Percentiles rank a stretch among this genome's conserved stretches.
Conservation (phyloP, 2,329 filamentous ascomycete genomes). For the Xylariaceae sp. region DNA sequence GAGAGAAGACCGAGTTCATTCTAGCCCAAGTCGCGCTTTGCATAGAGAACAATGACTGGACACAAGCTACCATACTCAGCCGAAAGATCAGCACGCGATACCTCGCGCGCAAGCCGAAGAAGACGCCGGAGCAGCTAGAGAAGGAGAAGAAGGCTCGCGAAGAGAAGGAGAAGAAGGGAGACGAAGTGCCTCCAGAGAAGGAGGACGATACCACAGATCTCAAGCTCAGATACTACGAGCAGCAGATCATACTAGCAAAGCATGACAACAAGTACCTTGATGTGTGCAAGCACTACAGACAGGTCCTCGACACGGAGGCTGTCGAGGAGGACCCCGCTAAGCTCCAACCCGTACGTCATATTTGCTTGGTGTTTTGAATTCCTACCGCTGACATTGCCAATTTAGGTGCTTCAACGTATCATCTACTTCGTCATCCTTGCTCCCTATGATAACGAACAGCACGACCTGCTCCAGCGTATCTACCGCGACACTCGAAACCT, state of each 20-base stretch:
- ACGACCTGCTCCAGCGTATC: constrained; percentile 91
- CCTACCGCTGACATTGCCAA: constrained; percentile 15
- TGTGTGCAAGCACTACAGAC: constrained; percentile 95
- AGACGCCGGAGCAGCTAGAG: constrained; percentile 80
- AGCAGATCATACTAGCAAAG: constrained; percentile 92
- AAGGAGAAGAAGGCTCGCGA: constrained; percentile 86
- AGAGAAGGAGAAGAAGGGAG: constrained; percentile 73
- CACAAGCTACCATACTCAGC: constrained; percentile 85
- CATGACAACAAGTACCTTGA: constrained; percentile 97
- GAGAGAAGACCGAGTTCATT: constrained; percentile 99
- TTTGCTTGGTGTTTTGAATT: background rate
- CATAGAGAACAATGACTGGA: constrained; percentile 95
- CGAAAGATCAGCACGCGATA: constrained; percentile 97
- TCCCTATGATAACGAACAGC: constrained; percentile 97
- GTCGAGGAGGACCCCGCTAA: constrained; percentile 86
- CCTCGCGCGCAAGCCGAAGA: constrained; percentile 84
- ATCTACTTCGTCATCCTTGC: constrained; percentile 97
- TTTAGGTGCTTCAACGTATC: constrained; percentile 80
- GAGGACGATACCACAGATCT: constrained; percentile 92
- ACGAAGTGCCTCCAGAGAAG: constrained; percentile 71
- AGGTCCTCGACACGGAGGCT: constrained; percentile 92
- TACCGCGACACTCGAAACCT: constrained; percentile 77
- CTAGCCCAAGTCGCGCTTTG: constrained; percentile 89
- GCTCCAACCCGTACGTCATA: constrained; percentile 67
- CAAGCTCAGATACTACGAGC: constrained; percentile 94